Evolutionary conservation across 495 filamentous ascomycete genomes (phyloP).

Genomic region (Tuber umbilicatum): DNA sequence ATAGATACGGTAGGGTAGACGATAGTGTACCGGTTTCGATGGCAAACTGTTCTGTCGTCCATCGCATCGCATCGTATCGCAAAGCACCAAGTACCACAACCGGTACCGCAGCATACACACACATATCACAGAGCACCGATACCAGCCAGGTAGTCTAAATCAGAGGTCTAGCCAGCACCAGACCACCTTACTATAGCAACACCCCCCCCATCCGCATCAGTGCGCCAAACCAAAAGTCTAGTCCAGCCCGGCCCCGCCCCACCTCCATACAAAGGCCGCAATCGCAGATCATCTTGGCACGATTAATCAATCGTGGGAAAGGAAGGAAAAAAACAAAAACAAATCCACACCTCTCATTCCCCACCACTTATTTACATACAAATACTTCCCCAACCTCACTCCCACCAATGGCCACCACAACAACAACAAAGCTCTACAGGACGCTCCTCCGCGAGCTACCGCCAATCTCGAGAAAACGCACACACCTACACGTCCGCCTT

Average conservation of each 20-base stretch:
- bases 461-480: constrained; percentile 54
- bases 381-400: background rate
- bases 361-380: background rate
- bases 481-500: constrained; percentile 56
- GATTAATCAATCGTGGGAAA: background rate
- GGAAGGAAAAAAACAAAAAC: no score
- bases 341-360: no score
- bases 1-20: background rate
- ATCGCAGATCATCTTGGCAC: background rate
- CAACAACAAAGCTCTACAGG: constrained; percentile 61
- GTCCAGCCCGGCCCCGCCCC: background rate
- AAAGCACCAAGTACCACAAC: background rate
- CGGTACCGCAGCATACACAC: background rate
- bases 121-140: background rate
- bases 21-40: background rate
- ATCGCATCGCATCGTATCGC: background rate
- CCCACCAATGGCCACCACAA: background rate
- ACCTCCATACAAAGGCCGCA: background rate
- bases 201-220: background rate
- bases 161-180: no score
- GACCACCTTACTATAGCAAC: no score
- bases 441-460: constrained; percentile 86
- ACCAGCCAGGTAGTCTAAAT: background rate
- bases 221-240: background rate
- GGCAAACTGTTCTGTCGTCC: background rate